Base-by-base conservation (phyloP, 176 grass and related monocot genomes). In the Bromus sterilis region DNA sequence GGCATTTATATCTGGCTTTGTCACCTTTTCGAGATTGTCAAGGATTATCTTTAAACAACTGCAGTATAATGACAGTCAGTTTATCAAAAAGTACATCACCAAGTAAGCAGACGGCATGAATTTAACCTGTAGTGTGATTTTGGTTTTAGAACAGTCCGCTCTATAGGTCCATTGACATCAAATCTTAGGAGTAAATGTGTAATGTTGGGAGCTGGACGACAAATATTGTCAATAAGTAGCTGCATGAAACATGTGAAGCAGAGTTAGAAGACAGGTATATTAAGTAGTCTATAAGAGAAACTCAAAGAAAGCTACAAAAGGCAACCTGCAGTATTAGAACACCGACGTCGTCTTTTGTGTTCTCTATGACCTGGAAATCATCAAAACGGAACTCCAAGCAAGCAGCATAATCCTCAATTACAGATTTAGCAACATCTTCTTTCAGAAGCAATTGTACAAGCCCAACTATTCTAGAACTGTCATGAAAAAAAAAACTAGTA, bases 1-100 rank as follows among this genome's bases (percentile, higher is more conserved):
- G 33, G 78, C 84, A 58, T 98, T 98, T 70, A 86, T 86, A 75
- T 98, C 90, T 60, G 92, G 84, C 77, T 90, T 98, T 59, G 90
- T 79, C 73, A 93, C 68, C 49, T 93, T 94, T 84, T 91, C 95
- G 11, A 98, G 82, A 82, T 98, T 98, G 76, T 98, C 95, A 91
- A 98, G 90, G 69, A 93, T 93, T 84, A 93, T 88, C 88, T 92
- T 98, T 79, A 98, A 93, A 77, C 95, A 98, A 86, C 92, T 98
- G 91, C 57, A 81, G 56, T 68, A 82, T 56, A 64, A 69, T 35
- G 18, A 58, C 9, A 51, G 58, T 95, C 61, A 86, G 87, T 76
- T 59, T 4, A 31, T 43, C 78, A 83, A 81, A 79, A 67, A 85
- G 23, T 46, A 78, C 21, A 84, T 71, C 9, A 67, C 37, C 44